Evolutionary conservation across 2,329 filamentous ascomycete genomes (phyloP).

Genomic region (Pyricularia grisea): DNA sequence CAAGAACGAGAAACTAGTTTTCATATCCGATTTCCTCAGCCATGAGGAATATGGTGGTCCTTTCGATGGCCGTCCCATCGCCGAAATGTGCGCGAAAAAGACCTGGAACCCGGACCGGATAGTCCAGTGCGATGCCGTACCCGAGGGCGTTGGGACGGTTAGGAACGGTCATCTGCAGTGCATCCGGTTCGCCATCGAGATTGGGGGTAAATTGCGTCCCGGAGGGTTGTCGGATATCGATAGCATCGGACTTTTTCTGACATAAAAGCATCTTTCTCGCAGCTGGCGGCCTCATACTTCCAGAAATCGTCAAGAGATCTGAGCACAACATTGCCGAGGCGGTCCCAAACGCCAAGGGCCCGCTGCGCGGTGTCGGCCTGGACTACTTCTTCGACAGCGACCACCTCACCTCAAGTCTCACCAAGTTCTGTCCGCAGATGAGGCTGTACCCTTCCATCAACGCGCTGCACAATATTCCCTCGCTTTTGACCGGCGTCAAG

Average conservation of each 20-base stretch:
- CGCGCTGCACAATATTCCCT: conserved; percentile 23
- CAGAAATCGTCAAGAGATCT: conserved; percentile 23
- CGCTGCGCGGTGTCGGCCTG: conserved; percentile 17
- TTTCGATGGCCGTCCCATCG: conserved; percentile 21
- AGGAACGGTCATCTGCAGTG: conserved; percentile 35
- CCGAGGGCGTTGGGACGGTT: conserved; percentile 32
- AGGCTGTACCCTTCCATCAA: conserved; percentile 22
- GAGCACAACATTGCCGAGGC: conserved; percentile 17
- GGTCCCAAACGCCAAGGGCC: conserved; percentile 15
- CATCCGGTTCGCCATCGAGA: conserved; percentile 35
- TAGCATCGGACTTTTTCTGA: neutral
- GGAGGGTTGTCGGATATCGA: neutral
- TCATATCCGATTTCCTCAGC: conserved; percentile 22
- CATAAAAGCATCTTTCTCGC: neutral
- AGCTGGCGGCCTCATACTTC: conserved; percentile 26
- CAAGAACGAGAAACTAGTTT: conserved; percentile 21
- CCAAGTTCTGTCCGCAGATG: conserved; percentile 25
- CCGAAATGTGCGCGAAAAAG: conserved; percentile 23
- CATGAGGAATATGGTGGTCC: conserved; percentile 20
- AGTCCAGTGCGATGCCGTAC: conserved; percentile 30
- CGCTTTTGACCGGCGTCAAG: conserved; percentile 14
- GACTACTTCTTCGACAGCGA: conserved; percentile 25
- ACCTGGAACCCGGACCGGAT: conserved; percentile 30
- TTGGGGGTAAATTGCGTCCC: conserved; percentile 27
- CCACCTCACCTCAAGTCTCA: conserved; percentile 20